These are phyloP conservation scores for Chytriomyces confervae DNA, from an alignment of 192 early-diverging fungal species.

Conservation along the genomic window DNA sequence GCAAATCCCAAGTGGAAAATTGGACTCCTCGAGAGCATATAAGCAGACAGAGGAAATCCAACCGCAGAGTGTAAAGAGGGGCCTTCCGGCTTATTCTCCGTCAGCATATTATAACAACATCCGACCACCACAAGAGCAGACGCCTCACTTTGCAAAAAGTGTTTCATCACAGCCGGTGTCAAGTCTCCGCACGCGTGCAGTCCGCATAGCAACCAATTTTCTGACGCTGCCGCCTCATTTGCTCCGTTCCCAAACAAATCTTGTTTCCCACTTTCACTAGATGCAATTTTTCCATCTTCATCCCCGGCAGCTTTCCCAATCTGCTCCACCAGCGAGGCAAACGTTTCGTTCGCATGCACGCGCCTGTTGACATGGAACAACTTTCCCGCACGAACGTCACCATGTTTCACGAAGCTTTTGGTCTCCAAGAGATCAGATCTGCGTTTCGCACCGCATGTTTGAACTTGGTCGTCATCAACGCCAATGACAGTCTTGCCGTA, in stretches of 20 bases:
- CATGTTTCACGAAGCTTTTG: conserved; percentile 40
- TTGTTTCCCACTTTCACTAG: background rate
- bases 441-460: conserved; percentile 76
- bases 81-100: conserved; percentile 53
- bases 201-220: conserved; percentile 76
- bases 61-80: background rate
- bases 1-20: conserved; percentile 48
- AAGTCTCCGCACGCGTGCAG: conserved; percentile 88
- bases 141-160: conserved; percentile 52
- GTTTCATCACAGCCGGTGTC: conserved; percentile 70
- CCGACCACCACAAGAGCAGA: conserved; percentile 69
- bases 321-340: conserved; percentile 37
- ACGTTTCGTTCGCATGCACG: conserved; percentile 37
- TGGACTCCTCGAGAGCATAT: conserved; percentile 19
- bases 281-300: background rate
- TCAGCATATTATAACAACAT: conserved; percentile 87
- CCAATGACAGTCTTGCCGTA: conserved; percentile 70
- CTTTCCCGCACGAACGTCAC: conserved; percentile 8
- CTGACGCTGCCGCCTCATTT: too few relatives aligned
- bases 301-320: conserved; percentile 2
- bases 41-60: conserved; percentile 33
- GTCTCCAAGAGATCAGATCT: conserved; percentile 55
- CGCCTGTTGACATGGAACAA: conserved; percentile 46
- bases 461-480: conserved; percentile 69
- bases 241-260: background rate